phyloP scores from a whole-genome alignment of 441 rosid species.

The Syzygium syzygioides region DNA sequence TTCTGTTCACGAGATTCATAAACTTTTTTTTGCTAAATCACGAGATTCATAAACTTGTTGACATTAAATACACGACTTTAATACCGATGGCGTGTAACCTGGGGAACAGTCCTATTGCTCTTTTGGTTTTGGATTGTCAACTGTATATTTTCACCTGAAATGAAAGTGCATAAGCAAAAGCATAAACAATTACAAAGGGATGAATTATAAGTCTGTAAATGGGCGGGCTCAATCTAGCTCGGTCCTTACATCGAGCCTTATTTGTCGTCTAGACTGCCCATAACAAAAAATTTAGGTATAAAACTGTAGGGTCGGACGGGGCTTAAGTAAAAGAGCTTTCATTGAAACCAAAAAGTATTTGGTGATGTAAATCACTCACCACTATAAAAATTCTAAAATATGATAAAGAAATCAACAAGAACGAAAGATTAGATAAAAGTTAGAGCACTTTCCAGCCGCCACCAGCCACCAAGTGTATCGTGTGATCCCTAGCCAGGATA shows the following conservation, averaged over 20 bases:
- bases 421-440: not conserved
- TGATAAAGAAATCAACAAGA: too few species aligned
- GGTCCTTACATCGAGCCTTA: not conserved
- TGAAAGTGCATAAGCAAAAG: not conserved
- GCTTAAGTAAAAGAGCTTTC: not conserved
- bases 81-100: not conserved
- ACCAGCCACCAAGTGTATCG: not conserved
- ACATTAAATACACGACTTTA: not conserved
- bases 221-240: not conserved
- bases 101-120: not conserved
- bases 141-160: not conserved
- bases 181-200: not conserved
- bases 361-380: too few species aligned
- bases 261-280: not conserved
- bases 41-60: not conserved
- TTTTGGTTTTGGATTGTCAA: not conserved
- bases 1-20: not conserved
- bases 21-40: too few species aligned
- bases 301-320: not conserved
- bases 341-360: not conserved
- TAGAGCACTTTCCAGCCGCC: not conserved
- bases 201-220: not conserved
- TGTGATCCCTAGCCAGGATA: not conserved
- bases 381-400: too few species aligned
- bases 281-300: not conserved